Evolutionary conservation across 2,329 filamentous ascomycete species (phyloP).

Genomic region (Lasiodiplodia gonubiensis): DNA sequence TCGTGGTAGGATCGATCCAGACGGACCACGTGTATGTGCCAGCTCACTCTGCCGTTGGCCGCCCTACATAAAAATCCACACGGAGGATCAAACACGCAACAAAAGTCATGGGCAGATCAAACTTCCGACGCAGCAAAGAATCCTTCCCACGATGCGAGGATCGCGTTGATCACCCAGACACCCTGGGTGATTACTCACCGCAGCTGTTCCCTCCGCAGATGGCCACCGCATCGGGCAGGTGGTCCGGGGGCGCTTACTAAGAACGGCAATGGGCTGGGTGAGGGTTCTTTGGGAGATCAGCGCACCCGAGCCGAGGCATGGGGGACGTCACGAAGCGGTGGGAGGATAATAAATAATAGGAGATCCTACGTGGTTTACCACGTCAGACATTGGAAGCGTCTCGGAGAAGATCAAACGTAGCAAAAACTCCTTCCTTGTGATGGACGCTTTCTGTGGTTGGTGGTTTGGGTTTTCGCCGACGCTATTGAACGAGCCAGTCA

Average conservation of each 20-base stretch:
- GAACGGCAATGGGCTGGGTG: not conserved
- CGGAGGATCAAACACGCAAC: no score
- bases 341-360: not conserved
- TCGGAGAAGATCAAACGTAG: conserved; percentile 7
- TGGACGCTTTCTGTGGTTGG: not conserved
- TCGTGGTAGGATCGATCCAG: no score
- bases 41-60: no score
- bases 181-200: not conserved
- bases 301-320: not conserved
- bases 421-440: conserved; percentile 1
- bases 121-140: conserved; percentile 1
- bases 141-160: not conserved
- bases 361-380: not conserved
- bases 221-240: not conserved
- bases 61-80: no score
- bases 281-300: not conserved
- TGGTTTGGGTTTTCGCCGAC: not conserved
- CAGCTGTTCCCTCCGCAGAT: no score
- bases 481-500: not conserved
- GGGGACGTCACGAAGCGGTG: not conserved
- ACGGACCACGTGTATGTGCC: no score
- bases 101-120: not conserved
- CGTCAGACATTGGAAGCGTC: not conserved
- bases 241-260: not conserved
- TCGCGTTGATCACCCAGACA: no score